Base-by-base conservation (phyloP, 2,329 filamentous ascomycete species). In the Pseudohalonectria lignicola region DNA sequence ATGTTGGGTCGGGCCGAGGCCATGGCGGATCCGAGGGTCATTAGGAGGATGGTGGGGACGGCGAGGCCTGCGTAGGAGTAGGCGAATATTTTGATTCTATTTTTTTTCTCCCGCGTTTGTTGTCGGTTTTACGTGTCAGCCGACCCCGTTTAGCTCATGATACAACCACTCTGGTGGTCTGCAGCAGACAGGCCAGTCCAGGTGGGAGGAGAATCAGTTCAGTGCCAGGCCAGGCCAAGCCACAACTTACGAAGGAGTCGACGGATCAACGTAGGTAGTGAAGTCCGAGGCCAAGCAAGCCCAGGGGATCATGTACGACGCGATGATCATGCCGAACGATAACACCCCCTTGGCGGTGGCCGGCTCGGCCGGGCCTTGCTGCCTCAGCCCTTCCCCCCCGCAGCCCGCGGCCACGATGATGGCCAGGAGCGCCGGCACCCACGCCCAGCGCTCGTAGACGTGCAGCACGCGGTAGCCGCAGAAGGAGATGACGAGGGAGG, bases 1-100 rank as follows among this genome's bases (percentile, higher is more conserved):
- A 71, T 61, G 44, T 67, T 73, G 18, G 67, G 60, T 1, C 75
- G 63, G 21, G 74, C 74, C 6, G 74, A 74, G 15, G 68, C 74
- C 31, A 82, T 76, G n/a, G 76, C 76, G 9, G 76, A 72, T 6
- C 77, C 77, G 1, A 81, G 66, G 1, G 63, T 64, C 74, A 82
- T 79, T 36, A 81, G 63, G 0, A 72, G 61, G 28, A 76, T 60
- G 0, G 72, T 73, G 0, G 75, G 74, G 5, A 71, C 45, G 6
- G 64, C 53, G 2, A 78, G 63, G 9, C 77, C 76, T 11, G 63
- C 47, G 49, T 75, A 79, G 2, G 64, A 68, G 49, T 79, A 79
- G 4, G 59, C 41, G 39, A 76, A 76, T 41, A 79, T 60, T 17
- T 29, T 34, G 35, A 23, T 25, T 30, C 36, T 37, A 29, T 30